phyloP scores from a whole-genome alignment of 306 rosid genomes.

The Casuarina equisetifolia region DNA sequence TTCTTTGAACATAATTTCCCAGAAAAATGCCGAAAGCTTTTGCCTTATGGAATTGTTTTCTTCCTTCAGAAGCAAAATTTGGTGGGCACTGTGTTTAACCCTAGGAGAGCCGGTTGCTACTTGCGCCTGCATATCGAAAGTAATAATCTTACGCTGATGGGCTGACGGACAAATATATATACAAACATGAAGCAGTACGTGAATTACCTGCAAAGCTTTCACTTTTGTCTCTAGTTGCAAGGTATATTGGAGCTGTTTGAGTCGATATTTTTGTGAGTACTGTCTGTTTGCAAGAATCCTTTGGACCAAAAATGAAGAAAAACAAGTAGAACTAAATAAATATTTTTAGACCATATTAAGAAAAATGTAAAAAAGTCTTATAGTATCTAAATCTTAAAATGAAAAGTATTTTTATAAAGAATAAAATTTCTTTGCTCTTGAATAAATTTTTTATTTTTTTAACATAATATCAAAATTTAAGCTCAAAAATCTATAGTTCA shows the following conservation, averaged over 20 bases:
- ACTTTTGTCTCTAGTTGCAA: conserved; percentile 26
- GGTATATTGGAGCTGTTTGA: conserved; percentile 19
- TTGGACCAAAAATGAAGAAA: background rate
- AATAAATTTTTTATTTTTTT: too few relatives aligned
- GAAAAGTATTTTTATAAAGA: too few relatives aligned
- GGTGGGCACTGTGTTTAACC: conserved; percentile 7
- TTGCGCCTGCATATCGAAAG: conserved; percentile 20
- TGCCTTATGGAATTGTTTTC: conserved; percentile 30
- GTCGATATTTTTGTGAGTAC: conserved; percentile 33
- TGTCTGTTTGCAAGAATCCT: conserved; percentile 20
- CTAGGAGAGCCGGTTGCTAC: conserved; percentile 21
- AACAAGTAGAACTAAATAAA: too few relatives aligned
- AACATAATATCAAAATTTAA: too few relatives aligned
- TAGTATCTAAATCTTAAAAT: too few relatives aligned
- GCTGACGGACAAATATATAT: background rate
- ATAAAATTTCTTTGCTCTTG: too few relatives aligned
- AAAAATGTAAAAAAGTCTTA: too few relatives aligned
- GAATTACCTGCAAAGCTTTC: conserved; percentile 29
- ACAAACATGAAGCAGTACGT: too few relatives aligned
- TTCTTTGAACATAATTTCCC: conserved; percentile 25
- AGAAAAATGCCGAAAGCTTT: conserved; percentile 2
- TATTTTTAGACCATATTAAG: background rate
- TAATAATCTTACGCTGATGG: too few relatives aligned
- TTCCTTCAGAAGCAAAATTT: conserved; percentile 25
- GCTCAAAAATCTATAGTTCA: too few relatives aligned